phyloP scores from a whole-genome alignment of 1,284 basidiomycete genomes.

The Moesziomyces sp. region DNA sequence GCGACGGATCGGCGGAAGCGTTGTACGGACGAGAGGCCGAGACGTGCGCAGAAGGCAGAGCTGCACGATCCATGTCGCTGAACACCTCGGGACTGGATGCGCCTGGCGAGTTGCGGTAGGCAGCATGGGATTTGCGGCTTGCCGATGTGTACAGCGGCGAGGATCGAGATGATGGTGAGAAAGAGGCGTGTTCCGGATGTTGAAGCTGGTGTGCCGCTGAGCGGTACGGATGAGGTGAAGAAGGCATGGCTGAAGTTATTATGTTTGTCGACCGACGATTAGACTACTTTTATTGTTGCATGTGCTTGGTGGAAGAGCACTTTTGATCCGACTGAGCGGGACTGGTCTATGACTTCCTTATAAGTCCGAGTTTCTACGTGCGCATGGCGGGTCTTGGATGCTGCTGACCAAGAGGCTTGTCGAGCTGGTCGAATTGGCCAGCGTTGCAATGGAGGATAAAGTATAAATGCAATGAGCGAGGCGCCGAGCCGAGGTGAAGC shows the following conservation, averaged over 20 bases:
- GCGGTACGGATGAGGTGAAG: slow-evolving; percentile 42
- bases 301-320: background rate
- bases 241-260: slow-evolving; percentile 17
- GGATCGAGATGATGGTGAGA: slow-evolving; percentile 35
- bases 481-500: too few relatives aligned
- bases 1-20: background rate
- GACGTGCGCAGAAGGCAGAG: slow-evolving; percentile 3
- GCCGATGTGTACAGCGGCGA: slow-evolving; percentile 29
- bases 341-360: too few relatives aligned
- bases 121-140: slow-evolving; percentile 17
- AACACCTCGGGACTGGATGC: slow-evolving; percentile 39
- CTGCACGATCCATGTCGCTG: slow-evolving; percentile 13
- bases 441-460: too few relatives aligned
- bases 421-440: too few relatives aligned
- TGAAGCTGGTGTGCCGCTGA: slow-evolving; percentile 48
- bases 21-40: slow-evolving; percentile 7
- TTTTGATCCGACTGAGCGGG: too few relatives aligned
- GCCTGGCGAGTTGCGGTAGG: slow-evolving; percentile 21
- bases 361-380: too few relatives aligned
- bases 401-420: too few relatives aligned
- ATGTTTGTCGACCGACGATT: background rate
- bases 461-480: too few relatives aligned
- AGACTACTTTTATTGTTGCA: background rate
- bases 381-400: too few relatives aligned
- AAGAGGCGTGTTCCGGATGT: slow-evolving; percentile 44